Conservation (phyloP, 2,329 filamentous ascomycete genomes). For the Trichoderma simmonsii region DNA sequence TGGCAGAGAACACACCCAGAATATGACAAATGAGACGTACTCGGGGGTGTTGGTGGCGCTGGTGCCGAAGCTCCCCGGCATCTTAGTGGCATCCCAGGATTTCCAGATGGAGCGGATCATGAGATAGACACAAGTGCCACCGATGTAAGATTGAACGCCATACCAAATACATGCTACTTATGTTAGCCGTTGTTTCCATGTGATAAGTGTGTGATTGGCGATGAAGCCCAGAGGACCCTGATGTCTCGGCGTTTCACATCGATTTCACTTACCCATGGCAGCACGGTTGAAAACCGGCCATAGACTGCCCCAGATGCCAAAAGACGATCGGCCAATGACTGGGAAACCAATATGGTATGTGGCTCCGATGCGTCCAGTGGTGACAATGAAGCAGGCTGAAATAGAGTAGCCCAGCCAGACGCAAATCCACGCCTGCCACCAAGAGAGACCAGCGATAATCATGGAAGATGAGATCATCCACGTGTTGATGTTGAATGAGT, state of each 20-base stretch:
- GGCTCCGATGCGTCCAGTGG: constrained; percentile 80
- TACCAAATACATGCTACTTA: constrained; percentile 74
- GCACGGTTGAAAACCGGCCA: constrained; percentile 89
- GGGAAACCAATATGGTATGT: constrained; percentile 89
- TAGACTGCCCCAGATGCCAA: constrained; percentile 83
- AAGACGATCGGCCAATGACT: constrained; percentile 72
- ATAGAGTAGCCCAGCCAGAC: constrained; percentile 85
- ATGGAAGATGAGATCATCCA: constrained; percentile 91
- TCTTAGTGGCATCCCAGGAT: constrained; percentile 55
- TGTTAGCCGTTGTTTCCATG: background rate
- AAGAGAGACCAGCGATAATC: constrained; percentile 73
- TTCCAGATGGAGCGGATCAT: constrained; percentile 88
- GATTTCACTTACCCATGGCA: constrained; percentile 58
- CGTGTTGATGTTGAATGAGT: constrained; percentile 85
- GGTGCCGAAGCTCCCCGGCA: constrained; percentile 64
- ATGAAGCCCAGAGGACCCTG: background rate
- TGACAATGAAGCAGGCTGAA: constrained; percentile 69
- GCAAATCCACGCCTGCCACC: constrained; percentile 91
- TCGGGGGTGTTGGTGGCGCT: constrained; percentile 69
- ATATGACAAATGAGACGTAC: constrained; percentile 81
- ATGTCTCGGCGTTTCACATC: background rate
- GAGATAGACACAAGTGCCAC: constrained; percentile 77
- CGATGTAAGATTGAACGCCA: constrained; percentile 81
- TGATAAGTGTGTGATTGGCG: background rate
- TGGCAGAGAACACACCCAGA: constrained; percentile 76